Base-by-base conservation (phyloP, 352 stramenopile species). In the Phytophthora citricola region DNA sequence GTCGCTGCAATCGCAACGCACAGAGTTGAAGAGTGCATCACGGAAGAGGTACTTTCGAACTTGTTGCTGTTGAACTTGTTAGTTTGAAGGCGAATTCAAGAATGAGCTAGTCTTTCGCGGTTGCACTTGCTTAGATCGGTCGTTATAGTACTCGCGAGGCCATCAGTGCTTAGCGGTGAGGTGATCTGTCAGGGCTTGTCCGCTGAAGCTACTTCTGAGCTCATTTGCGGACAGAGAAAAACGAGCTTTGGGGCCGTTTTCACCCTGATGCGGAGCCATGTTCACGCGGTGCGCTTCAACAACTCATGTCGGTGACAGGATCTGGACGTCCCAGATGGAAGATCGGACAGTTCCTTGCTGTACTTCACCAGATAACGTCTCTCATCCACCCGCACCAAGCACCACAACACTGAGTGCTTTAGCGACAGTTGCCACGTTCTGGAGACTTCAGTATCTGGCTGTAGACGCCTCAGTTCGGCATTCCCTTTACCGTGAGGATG, bases 301-400 rank as follows among this genome's bases (percentile, higher is more conserved):
- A 56, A 47, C 17, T 55, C 50, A 51, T 45, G 40, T 47, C 61
- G 5, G 24, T 70, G 47, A 63, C 57, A 46, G 45, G 36, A 47
- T 62, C 52, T 66, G 40, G 49, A 69, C 48, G 44, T 60, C 54
- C 58, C 66, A 70, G 66, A 47, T 73, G 66, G 59, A 62, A 49
- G 61, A 62, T 24, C 40, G 57, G 60, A 70, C 41, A 47, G 12
- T 66, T 63, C 52, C 53, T 31, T 57, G 36, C 41, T 41, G 32
- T 34, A 20, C 9, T 41, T 44, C 26, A 34, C 27, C 36, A 53
- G 24, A 43, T 49, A 61, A 44, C 10, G n/a, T 12, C 22, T 65
- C 17, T 47, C 45, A 43, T 40, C 22, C 24, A 58, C 51, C 48
- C 41, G 59, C 27, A 46, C 45, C 22, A 63, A 62, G 5, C 17